Conservation (phyloP, 441 rosid species). For the Arabidopsis lyrata region DNA sequence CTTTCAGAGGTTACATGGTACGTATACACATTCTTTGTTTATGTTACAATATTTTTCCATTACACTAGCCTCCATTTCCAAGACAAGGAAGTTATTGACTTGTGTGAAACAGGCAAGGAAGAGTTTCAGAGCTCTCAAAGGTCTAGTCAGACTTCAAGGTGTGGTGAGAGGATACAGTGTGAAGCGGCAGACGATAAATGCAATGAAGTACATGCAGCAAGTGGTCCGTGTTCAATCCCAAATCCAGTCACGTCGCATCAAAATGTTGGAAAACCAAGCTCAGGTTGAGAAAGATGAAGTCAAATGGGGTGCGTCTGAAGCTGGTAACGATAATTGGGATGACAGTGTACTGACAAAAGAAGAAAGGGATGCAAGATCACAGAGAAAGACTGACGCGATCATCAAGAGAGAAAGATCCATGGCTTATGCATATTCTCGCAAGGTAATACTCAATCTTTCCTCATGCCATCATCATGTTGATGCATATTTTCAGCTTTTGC, state of each 20-base stretch:
- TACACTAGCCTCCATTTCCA: constrained; percentile 11
- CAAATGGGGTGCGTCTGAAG: constrained; percentile 61
- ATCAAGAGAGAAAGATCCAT: constrained; percentile 86
- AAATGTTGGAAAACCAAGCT: constrained; percentile 82
- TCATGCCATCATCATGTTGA: constrained; percentile 18
- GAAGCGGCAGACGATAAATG: constrained; percentile 83
- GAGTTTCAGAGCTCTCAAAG: constrained; percentile 89
- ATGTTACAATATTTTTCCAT: constrained; percentile 12
- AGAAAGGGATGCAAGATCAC: constrained; percentile 75
- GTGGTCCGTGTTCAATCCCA: constrained; percentile 91
- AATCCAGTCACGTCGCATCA: constrained; percentile 92
- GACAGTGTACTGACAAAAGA: constrained; percentile 82
- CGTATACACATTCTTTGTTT: constrained; percentile 39
- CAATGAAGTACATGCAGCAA: constrained; percentile 92
- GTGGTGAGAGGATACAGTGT: constrained; percentile 86
- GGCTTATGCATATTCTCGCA: constrained; percentile 91
- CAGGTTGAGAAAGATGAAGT: constrained; percentile 61
- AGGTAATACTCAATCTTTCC: constrained; percentile 56
- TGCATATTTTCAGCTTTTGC: constrained; percentile 9
- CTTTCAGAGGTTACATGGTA: constrained; percentile 83
- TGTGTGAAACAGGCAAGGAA: constrained; percentile 72
- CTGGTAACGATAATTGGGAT: constrained; percentile 81
- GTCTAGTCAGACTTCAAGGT: constrained; percentile 95
- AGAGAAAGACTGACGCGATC: constrained; percentile 75
- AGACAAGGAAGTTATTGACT: constrained; percentile 8